A percentile compares a stretch with the other conserved stretches of the same genome.
Evolutionary conservation across 139 green algal genomes (phyloP).

Genomic region (Chlorella sp.): DNA sequence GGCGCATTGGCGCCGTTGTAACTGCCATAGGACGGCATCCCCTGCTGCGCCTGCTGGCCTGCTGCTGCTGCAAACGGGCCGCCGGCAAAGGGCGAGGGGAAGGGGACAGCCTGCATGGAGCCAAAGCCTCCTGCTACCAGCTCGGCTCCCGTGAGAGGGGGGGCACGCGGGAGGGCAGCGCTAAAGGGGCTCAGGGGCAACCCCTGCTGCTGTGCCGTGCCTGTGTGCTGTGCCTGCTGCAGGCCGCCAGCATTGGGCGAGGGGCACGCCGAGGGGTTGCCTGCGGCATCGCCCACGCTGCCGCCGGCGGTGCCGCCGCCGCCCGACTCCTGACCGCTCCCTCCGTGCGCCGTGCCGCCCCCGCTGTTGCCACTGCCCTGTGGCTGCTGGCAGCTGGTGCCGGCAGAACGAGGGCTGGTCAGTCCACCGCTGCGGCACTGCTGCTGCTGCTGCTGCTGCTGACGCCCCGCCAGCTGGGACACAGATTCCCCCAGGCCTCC

Average conservation of each 20-base stretch:
- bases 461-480: neutral
- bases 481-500: neutral
- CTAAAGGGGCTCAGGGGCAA: neutral
- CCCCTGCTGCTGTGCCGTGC: neutral
- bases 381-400: neutral
- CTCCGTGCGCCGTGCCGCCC: neutral
- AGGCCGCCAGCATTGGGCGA: neutral
- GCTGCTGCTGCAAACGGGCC: neutral
- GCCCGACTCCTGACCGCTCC: neutral
- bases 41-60: neutral
- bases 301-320: neutral
- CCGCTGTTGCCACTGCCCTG: constrained; percentile 14
- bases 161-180: neutral
- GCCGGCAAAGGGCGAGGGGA: neutral
- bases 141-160: neutral
- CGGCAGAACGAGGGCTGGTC: constrained; percentile 1
- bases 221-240: neutral
- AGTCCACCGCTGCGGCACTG: neutral
- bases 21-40: neutral
- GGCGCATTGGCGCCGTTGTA: neutral
- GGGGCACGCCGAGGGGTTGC: neutral
- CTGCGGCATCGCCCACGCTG: neutral
- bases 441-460: constrained; percentile 6
- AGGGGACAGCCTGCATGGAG: neutral
- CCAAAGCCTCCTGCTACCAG: neutral